Conservation (phyloP, 306 rosid genomes). For the Cicer cuneatum region DNA sequence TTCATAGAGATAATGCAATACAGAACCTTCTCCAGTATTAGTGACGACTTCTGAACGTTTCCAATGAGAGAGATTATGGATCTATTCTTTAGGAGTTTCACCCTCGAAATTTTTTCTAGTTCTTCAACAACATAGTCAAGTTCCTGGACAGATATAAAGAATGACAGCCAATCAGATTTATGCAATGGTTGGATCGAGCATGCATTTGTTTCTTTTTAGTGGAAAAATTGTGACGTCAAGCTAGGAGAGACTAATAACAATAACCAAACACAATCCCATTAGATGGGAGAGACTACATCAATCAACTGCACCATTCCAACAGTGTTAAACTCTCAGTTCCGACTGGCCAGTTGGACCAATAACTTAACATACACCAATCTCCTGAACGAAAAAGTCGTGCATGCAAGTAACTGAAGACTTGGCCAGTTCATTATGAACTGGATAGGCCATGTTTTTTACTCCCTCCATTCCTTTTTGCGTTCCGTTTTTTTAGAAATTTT, state of each 20-base stretch:
- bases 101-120: slow-evolving; percentile 90
- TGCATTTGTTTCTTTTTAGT: slow-evolving; percentile 26
- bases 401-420: background rate
- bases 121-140: slow-evolving; percentile 94
- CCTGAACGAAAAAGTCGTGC: background rate
- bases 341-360: background rate
- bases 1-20: slow-evolving; percentile 13
- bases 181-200: slow-evolving; percentile 15
- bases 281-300: background rate
- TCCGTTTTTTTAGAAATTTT: no score
- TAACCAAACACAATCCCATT: background rate
- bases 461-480: no score
- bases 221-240: slow-evolving; percentile 3
- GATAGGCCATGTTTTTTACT: background rate
- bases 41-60: slow-evolving; percentile 89
- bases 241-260: background rate
- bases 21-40: slow-evolving; percentile 87
- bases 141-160: slow-evolving; percentile 64
- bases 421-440: background rate
- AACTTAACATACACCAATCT: background rate
- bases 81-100: slow-evolving; percentile 85
- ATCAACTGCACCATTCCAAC: slow-evolving; percentile 9
- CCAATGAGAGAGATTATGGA: slow-evolving; percentile 97
- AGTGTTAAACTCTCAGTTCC: background rate
- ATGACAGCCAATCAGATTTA: slow-evolving; percentile 27